Evolutionary conservation across 257 asterid genomes (phyloP).

Genomic region (Petunia axillaris): DNA sequence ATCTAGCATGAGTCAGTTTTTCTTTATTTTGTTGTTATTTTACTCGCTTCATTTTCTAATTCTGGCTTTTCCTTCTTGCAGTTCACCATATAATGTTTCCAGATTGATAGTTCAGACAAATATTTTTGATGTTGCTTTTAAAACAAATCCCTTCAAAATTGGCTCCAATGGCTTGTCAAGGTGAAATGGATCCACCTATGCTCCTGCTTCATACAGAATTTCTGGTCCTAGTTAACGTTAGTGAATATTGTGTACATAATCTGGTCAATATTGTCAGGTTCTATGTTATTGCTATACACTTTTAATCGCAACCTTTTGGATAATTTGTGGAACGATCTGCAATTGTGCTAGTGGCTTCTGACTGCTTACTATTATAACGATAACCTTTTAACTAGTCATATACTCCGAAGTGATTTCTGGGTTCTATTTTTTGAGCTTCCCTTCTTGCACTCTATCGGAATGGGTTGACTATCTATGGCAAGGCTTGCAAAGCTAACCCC

Average conservation of each 20-base stretch:
- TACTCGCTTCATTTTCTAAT: slow-evolving; percentile 27
- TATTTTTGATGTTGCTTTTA: slow-evolving; percentile 76
- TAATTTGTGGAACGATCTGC: neutral
- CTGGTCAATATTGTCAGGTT: neutral
- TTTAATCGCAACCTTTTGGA: neutral
- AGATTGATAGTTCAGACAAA: slow-evolving; percentile 57
- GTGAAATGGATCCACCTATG: slow-evolving; percentile 45
- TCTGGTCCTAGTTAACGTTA: neutral
- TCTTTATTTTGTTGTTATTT: neutral
- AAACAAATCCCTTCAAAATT: slow-evolving; percentile 53
- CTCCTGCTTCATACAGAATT: slow-evolving; percentile 16
- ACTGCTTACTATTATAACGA: neutral
- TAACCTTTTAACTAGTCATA: slow-evolving; percentile 7
- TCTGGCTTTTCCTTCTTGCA: slow-evolving; percentile 47
- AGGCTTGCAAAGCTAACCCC: slow-evolving; percentile 12
- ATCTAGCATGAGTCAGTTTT: neutral
- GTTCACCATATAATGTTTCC: slow-evolving; percentile 78
- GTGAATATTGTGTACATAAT: slow-evolving; percentile 4
- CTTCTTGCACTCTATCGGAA: neutral
- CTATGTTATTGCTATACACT: neutral
- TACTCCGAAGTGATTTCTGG: neutral
- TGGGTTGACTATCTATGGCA: slow-evolving; percentile 19
- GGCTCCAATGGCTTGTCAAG: slow-evolving; percentile 63
- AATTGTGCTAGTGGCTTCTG: slow-evolving; percentile 14
- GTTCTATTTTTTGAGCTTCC: slow-evolving; percentile 10